These are phyloP conservation scores for Coccomyxa sp. DNA, from an alignment of 139 green algal species.

Conservation along the genomic window DNA sequence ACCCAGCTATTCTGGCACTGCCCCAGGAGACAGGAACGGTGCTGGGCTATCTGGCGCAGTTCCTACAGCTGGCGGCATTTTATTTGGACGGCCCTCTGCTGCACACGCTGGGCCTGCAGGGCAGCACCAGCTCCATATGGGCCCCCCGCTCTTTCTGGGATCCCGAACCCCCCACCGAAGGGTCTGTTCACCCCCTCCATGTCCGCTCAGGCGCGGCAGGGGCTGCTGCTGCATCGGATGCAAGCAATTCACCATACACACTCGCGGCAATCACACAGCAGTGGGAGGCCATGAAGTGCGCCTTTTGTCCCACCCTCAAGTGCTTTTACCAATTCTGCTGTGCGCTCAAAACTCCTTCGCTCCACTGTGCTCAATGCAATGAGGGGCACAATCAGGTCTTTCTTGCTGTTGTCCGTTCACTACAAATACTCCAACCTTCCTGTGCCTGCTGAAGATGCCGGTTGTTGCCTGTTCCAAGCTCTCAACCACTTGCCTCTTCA, in stretches of 20 bases:
- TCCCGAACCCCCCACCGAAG: background rate
- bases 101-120: background rate
- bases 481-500: background rate
- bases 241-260: background rate
- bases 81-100: background rate
- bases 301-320: background rate
- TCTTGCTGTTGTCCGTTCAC: background rate
- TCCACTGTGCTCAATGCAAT: background rate
- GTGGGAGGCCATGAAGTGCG: conserved; percentile 1
- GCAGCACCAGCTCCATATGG: background rate
- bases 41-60: background rate
- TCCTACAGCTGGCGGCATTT: background rate
- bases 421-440: no score
- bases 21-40: background rate
- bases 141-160: background rate
- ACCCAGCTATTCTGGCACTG: background rate
- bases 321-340: background rate
- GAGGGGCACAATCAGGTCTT: background rate
- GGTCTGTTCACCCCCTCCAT: background rate
- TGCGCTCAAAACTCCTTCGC: background rate
- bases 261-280: background rate
- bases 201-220: background rate
- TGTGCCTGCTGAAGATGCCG: background rate
- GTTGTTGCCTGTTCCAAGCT: background rate
- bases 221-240: background rate